Evolutionary conservation across 352 stramenopile genomes (phyloP), one percentile per base, ranked within the genome.

Genomic region (Globisporangium recalcitrans): DNA sequence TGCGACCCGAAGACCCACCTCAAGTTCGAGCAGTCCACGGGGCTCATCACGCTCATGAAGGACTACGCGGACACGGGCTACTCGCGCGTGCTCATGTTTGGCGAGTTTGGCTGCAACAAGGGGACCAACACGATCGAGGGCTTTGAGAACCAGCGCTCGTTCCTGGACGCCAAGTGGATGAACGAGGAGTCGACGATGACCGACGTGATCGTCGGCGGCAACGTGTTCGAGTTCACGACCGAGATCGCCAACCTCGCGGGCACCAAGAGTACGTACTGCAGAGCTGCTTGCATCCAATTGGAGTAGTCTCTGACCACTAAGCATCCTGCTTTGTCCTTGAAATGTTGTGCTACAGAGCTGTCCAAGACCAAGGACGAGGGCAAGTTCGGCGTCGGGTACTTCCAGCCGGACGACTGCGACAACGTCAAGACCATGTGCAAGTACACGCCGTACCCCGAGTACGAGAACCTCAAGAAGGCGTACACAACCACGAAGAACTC

Each of bases 341-440:
- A 46, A 2, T 48, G 5, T 8, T 16, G 14, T 16, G 5, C 7
- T 44, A 51, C 44, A 75, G 67, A 52, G 44, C 57, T 78, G 11
- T 62, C 38, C 8, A 72, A 72, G 47, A 57, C 31, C 0, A 51
- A 54, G 11, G 82, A 94, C 56, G 22, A 74, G 7, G 80, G 81
- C 22, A 88, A 89, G 52, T 92, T 86, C 54, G 85, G 82, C 31
- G 55, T 93, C 21, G 82, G 81, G 2, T 92, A 90, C 70, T 92
- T 92, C 31, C 36, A 70, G 34, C 85, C 82, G 22, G 73, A 85
- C 22, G 70, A 78, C 57, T 93, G 84, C 55, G 80, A 93, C 73
- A 66, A 90, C 64, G 70, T 77, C 51, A 75, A 40, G n/a, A 62
- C 72, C 11, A 42, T 62, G 58, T 92, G 83, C 61, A 68, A 64